Conservation (phyloP, 2,329 filamentous ascomycete species). For the Pseudogymnoascus pannorum region DNA sequence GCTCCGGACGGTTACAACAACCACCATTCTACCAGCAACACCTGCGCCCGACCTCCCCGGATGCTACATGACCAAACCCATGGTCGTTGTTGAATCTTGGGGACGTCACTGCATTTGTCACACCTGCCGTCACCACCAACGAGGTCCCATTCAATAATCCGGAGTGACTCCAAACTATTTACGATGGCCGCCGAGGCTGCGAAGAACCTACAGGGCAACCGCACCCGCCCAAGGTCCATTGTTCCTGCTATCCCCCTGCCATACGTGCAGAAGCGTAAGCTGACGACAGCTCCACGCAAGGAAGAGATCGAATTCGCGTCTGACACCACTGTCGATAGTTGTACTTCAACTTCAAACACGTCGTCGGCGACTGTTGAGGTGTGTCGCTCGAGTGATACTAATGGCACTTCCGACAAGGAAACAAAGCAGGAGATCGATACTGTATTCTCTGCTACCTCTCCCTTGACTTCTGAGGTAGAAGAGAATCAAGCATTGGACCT, state of each 20-base stretch:
- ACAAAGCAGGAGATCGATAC: neutral
- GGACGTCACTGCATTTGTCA: conserved; percentile 25
- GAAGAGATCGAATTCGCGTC: conserved; percentile 19
- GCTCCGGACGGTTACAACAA: conserved; percentile 9
- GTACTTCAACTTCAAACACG: conserved; percentile 5
- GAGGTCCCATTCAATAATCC: conserved; percentile 11
- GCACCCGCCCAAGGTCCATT: conserved; percentile 23
- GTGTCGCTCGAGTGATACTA: neutral
- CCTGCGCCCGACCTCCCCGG: conserved; percentile 24
- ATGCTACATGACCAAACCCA: conserved; percentile 27
- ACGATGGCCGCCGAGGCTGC: conserved; percentile 22
- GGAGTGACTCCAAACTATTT: conserved; percentile 18
- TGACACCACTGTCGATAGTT: neutral
- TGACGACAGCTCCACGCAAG: conserved; percentile 20
- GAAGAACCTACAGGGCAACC: conserved; percentile 26
- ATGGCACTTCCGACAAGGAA: neutral
- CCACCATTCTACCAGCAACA: conserved; percentile 13
- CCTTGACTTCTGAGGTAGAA: neutral
- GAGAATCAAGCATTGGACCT: neutral
- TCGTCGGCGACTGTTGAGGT: conserved; percentile 1
- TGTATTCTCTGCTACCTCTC: neutral
- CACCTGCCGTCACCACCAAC: conserved; percentile 1
- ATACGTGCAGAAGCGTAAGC: conserved; percentile 28
- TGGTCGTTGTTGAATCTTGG: conserved; percentile 32
- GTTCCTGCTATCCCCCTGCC: conserved; percentile 28